phyloP scores from a whole-genome alignment of 805 yeast genomes.

The Cyberlindnera americana region DNA sequence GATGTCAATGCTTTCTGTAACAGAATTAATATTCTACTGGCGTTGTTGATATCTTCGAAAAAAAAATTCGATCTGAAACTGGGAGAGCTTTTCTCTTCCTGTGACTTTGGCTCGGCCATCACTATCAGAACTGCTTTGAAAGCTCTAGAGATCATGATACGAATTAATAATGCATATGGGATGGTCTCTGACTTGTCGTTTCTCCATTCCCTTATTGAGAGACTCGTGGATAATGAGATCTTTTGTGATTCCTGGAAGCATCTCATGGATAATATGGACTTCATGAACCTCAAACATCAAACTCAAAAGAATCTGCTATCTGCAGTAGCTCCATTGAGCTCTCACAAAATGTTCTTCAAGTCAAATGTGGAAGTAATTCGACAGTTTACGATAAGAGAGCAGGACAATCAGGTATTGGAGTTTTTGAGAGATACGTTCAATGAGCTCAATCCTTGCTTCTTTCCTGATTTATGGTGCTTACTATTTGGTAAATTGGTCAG shows the following conservation, averaged over 20 bases:
- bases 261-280: slow-evolving; percentile 5
- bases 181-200: slow-evolving; percentile 4
- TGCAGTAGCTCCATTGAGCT: slow-evolving; percentile 11
- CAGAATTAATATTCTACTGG: slow-evolving; percentile 22
- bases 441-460: slow-evolving; percentile 16
- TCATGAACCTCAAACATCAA: neutral
- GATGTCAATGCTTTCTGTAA: slow-evolving; percentile 19
- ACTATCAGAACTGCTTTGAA: slow-evolving; percentile 8
- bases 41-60: slow-evolving; percentile 12
- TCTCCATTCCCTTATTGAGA: slow-evolving; percentile 5
- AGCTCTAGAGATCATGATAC: slow-evolving; percentile 9
- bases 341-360: slow-evolving; percentile 10
- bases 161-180: slow-evolving; percentile 10
- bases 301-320: slow-evolving; percentile 15
- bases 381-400: neutral
- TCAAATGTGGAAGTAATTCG: slow-evolving; percentile 6
- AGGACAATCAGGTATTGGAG: slow-evolving; percentile 3
- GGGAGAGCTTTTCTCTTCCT: slow-evolving; percentile 12
- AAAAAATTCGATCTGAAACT: slow-evolving; percentile 19
- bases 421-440: slow-evolving; percentile 15
- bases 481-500: slow-evolving; percentile 17
- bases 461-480: slow-evolving; percentile 24
- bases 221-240: neutral
- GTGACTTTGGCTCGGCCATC: slow-evolving; percentile 6
- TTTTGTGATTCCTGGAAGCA: slow-evolving; percentile 9